phyloP scores from a whole-genome alignment of 1,284 basidiomycete genomes.

The Violaceomyces palustris region DNA sequence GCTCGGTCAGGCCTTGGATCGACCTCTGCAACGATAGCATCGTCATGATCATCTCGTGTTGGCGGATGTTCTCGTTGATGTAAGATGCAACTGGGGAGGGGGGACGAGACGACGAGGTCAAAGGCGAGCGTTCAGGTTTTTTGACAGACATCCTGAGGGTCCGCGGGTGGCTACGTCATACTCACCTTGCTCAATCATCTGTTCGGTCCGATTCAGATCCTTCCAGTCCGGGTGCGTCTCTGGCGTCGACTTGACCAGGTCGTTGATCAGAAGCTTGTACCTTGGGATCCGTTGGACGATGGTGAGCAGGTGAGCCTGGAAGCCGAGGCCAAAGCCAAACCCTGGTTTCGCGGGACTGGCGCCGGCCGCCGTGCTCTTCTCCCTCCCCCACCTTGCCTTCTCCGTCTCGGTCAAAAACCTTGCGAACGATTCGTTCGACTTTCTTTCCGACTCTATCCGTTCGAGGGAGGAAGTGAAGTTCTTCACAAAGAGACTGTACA shows the following conservation, averaged over 20 bases:
- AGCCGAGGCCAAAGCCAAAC: constrained; percentile 43
- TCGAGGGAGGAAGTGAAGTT: constrained; percentile 48
- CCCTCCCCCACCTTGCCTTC: constrained; percentile 10
- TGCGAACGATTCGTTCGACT: constrained; percentile 39
- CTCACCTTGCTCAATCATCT: constrained; percentile 42
- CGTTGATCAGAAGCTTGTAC: constrained; percentile 46
- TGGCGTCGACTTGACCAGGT: constrained; percentile 42
- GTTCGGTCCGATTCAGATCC: constrained; percentile 27
- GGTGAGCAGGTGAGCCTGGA: constrained; percentile 48
- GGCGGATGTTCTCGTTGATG: constrained; percentile 50
- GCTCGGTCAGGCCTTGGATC: constrained; percentile 39
- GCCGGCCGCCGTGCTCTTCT: constrained; percentile 4
- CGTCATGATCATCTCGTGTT: constrained; percentile 48
- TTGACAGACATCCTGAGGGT: too few relatives aligned
- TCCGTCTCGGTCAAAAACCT: constrained; percentile 44
- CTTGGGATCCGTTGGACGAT: constrained; percentile 51
- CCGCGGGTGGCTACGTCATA: too few relatives aligned
- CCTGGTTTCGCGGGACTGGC: constrained; percentile 8
- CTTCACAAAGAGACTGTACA: constrained; percentile 52
- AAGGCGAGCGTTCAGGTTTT: too few relatives aligned
- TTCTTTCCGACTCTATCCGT: constrained; percentile 45
- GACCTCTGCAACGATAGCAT: constrained; percentile 47
- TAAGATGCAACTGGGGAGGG: constrained; percentile 39
- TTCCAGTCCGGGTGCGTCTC: constrained; percentile 33
- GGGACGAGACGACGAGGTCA: too few relatives aligned